Evolutionary conservation across 2,329 filamentous ascomycete species (phyloP).

Genomic region (Cordyceps cicadae): DNA sequence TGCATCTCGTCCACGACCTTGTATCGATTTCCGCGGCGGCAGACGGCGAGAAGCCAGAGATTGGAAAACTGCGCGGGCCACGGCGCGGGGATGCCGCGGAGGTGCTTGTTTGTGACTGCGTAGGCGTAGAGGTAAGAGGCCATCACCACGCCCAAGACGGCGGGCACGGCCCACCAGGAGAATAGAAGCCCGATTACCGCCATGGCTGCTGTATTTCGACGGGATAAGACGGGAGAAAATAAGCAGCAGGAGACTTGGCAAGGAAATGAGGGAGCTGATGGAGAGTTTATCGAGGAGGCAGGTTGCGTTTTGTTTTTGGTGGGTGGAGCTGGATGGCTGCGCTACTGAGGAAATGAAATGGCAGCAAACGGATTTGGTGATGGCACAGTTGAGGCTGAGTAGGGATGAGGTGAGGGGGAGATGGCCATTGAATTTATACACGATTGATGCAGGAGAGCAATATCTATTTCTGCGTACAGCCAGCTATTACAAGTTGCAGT

Average conservation of each 20-base stretch:
- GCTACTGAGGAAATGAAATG: not conserved
- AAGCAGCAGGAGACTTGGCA: no score
- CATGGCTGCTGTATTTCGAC: conserved; percentile 17
- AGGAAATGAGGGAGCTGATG: not conserved
- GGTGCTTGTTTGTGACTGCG: conserved; percentile 42
- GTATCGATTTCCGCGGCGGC: conserved; percentile 58
- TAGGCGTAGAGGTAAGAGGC: conserved; percentile 53
- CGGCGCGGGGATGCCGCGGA: conserved; percentile 52
- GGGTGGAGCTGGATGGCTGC: not conserved
- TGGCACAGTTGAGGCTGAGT: not conserved
- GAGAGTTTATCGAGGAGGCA: not conserved
- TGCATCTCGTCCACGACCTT: conserved; percentile 61
- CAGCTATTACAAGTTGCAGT: not conserved
- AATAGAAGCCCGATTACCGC: conserved; percentile 22
- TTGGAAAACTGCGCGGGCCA: conserved; percentile 62
- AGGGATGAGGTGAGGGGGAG: not conserved
- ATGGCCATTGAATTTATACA: not conserved
- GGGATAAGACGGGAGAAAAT: not conserved
- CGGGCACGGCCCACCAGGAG: conserved; percentile 39
- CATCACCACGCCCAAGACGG: conserved; percentile 39
- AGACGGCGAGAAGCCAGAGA: conserved; percentile 66
- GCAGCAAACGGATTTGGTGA: not conserved
- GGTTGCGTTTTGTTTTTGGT: not conserved
- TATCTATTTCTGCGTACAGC: no score
- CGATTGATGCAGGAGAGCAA: not conserved